Conservation (phyloP, 1,284 basidiomycete species). For the Vanrija pseudolonga region DNA sequence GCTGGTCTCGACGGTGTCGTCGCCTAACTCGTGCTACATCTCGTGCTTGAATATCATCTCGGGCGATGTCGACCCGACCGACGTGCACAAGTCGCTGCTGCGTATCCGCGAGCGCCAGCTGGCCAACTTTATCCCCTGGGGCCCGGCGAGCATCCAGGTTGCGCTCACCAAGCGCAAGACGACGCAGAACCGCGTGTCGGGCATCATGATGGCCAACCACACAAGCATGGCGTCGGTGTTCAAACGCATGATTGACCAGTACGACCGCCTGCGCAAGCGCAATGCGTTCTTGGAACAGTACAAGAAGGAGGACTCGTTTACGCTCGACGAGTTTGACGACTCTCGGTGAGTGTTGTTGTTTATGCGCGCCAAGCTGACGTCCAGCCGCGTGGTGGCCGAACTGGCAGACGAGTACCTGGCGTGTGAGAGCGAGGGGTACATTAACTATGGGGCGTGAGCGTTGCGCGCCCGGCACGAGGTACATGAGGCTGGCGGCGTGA, state of each 20-base stretch:
- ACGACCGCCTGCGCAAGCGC: constrained; percentile 78
- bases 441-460: constrained; percentile 62
- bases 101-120: constrained; percentile 94
- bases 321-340: constrained; percentile 91
- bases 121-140: constrained; percentile 99
- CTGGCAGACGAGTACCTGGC: constrained; percentile 86
- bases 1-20: constrained; percentile 92
- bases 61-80: constrained; percentile 95
- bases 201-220: constrained; percentile 98
- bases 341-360: constrained; percentile 58
- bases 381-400: constrained; percentile 76
- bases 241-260: constrained; percentile 94
- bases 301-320: constrained; percentile 93
- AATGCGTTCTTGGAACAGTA: constrained; percentile 98
- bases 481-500: constrained; percentile 60
- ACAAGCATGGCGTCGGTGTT: constrained; percentile 96
- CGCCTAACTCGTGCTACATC: constrained; percentile 91
- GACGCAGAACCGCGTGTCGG: constrained; percentile 93
- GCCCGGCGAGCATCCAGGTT: constrained; percentile 96
- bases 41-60: constrained; percentile 98
- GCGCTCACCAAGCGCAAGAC: constrained; percentile 85
- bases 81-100: constrained; percentile 95
- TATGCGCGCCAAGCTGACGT: not conserved
- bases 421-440: constrained; percentile 85
- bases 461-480: constrained; percentile 64